Percentiles rank a stretch among this genome's conserved stretches.
These are phyloP conservation scores for Cytospora leucostoma DNA, from an alignment of 2,329 filamentous ascomycete genomes.

Conservation along the genomic window DNA sequence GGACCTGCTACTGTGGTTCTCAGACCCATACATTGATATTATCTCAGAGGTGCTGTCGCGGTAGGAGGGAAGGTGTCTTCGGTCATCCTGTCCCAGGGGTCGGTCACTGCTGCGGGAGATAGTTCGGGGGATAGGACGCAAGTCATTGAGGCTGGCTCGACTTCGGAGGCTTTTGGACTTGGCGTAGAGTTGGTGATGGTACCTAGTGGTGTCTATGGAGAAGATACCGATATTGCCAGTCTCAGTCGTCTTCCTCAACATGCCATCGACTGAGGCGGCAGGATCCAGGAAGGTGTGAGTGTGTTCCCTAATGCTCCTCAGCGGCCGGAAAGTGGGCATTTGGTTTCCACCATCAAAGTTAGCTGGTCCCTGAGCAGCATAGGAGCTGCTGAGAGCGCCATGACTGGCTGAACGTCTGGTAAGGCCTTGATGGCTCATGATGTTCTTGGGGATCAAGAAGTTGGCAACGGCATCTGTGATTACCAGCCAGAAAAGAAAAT, in stretches of 20 bases:
- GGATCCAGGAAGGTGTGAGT: slow-evolving; percentile 44
- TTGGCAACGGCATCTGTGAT: slow-evolving; percentile 8
- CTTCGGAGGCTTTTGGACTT: slow-evolving; percentile 37
- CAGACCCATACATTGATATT: slow-evolving; percentile 56
- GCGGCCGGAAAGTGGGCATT: slow-evolving; percentile 39
- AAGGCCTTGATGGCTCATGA: slow-evolving; percentile 26
- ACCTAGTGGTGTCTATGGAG: slow-evolving; percentile 58
- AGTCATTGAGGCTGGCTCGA: slow-evolving; percentile 37
- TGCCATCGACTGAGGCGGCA: slow-evolving; percentile 60
- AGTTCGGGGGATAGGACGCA: slow-evolving; percentile 33
- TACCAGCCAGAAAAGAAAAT: slow-evolving; percentile 3
- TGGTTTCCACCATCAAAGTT: slow-evolving; percentile 19
- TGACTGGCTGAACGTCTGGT: slow-evolving; percentile 43
- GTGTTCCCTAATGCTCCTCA: slow-evolving; percentile 48
- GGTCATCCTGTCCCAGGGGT: slow-evolving; percentile 42
- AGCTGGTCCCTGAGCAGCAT: slow-evolving; percentile 34
- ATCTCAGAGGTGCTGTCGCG: slow-evolving; percentile 57
- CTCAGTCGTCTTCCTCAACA: slow-evolving; percentile 67
- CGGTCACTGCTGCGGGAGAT: slow-evolving; percentile 38
- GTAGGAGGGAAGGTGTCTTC: slow-evolving; percentile 49
- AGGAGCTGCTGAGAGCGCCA: slow-evolving; percentile 41
- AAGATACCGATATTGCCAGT: slow-evolving; percentile 66
- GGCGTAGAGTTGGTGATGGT: slow-evolving; percentile 31
- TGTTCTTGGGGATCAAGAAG: background rate
- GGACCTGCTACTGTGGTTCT: slow-evolving; percentile 46